A percentile compares a stretch with the other conserved stretches of the same genome.
These are phyloP conservation scores for Entrophospora sp. DNA, from an alignment of 192 early-diverging fungal genomes.

Conservation along the genomic window DNA sequence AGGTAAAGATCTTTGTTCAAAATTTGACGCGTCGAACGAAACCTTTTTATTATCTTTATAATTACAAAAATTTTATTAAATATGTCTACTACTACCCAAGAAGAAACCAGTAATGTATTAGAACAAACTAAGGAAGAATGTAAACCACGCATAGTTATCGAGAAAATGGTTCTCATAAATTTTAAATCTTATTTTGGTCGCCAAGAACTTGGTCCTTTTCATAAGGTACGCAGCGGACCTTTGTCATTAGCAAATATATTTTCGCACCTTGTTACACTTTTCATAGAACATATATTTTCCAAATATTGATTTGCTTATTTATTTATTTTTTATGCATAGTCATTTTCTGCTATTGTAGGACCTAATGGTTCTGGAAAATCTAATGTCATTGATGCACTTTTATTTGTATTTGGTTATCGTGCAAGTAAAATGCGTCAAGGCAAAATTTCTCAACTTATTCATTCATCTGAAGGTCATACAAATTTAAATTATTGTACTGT, in stretches of 20 bases:
- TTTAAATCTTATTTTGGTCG: slow-evolving; percentile 94
- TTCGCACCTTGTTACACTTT: neutral
- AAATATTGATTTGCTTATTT: slow-evolving; percentile 14
- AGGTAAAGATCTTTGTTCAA: too few relatives aligned
- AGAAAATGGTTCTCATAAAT: slow-evolving; percentile 79
- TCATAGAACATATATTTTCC: neutral
- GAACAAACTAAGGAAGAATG: slow-evolving; percentile 9
- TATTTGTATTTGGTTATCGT: slow-evolving; percentile 98
- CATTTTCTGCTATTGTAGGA: slow-evolving; percentile 77
- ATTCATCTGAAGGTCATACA: slow-evolving; percentile 72
- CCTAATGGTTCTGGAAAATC: slow-evolving; percentile 98
- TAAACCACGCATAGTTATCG: slow-evolving; percentile 41
- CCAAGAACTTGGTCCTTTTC: slow-evolving; percentile 93
- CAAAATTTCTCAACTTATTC: slow-evolving; percentile 92
- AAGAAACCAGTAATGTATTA: too few relatives aligned
- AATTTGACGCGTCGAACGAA: too few relatives aligned
- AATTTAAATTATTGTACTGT: slow-evolving; percentile 73
- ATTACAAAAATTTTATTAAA: too few relatives aligned
- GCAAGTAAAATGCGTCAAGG: slow-evolving; percentile 96
- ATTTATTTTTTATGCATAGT: slow-evolving; percentile 19
- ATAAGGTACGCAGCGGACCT: too few relatives aligned
- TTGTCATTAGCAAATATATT: too few relatives aligned
- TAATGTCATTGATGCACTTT: slow-evolving; percentile 94
- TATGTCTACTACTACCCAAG: too few relatives aligned
- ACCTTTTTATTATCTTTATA: too few relatives aligned